A percentile compares a stretch with the other conserved stretches of the same genome.
Evolutionary conservation across 2,329 filamentous ascomycete genomes (phyloP).

Genomic region (Westerdykella aurantiaca): DNA sequence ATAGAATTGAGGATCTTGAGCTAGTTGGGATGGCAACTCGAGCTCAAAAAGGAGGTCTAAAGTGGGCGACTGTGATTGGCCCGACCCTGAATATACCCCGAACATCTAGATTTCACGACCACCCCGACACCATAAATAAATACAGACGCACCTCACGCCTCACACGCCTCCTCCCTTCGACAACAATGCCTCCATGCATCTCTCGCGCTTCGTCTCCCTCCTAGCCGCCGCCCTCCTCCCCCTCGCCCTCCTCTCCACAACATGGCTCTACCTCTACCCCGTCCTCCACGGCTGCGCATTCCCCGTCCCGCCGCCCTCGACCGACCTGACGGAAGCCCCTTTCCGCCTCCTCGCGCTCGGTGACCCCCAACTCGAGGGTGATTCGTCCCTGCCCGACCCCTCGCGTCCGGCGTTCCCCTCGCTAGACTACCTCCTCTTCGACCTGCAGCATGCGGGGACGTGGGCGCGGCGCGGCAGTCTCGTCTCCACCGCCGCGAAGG

Average conservation of each 20-base stretch:
- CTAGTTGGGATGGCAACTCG: too few relatives aligned
- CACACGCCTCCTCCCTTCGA: neutral
- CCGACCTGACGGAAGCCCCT: conserved; percentile 50
- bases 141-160: neutral
- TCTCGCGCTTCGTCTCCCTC: conserved; percentile 43
- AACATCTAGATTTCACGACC: too few relatives aligned
- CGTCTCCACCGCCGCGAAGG: conserved; percentile 9
- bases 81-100: too few relatives aligned
- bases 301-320: conserved; percentile 42
- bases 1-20: too few relatives aligned
- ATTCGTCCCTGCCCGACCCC: conserved; percentile 65
- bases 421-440: conserved; percentile 32
- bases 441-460: conserved; percentile 16
- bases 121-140: too few relatives aligned
- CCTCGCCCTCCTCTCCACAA: conserved; percentile 61
- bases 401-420: conserved; percentile 34
- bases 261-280: conserved; percentile 86
- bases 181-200: conserved; percentile 45
- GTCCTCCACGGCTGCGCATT: conserved; percentile 75
- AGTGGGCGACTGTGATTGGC: too few relatives aligned
- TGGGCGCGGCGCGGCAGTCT: conserved; percentile 7
- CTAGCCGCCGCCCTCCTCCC: conserved; percentile 53
- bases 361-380: conserved; percentile 90
- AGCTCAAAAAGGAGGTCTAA: too few relatives aligned
- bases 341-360: conserved; percentile 84